Base-by-base conservation (phyloP, 768 basidiomycete species). In the Pholiota molesta region DNA sequence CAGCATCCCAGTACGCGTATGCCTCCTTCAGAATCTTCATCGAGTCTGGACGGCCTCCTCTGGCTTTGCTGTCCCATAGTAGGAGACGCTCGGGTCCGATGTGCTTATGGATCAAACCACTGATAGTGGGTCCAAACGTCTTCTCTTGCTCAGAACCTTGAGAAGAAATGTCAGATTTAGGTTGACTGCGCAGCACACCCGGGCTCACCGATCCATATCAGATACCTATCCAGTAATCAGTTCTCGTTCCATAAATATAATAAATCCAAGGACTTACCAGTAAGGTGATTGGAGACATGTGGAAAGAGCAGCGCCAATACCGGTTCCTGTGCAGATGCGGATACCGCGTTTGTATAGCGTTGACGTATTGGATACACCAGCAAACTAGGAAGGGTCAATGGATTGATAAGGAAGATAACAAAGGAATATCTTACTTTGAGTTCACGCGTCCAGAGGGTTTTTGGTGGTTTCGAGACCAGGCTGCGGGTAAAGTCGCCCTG, bases 271-370 rank as follows among this genome's bases (percentile, higher is more conserved):
- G 44, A 74, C 81, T 69, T 67, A 89, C 89, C 89, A 90, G 74
- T 87, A 74, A 5, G 88, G 84, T 17, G 86, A 89, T 70, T 93
- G 89, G n/a, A 91, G 78, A 69, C 89, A 88, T 19, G 91, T 92
- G 19, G 90, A 86, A 42, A 93, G 82, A 3, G 89, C 90, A 42
- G 91, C 88, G 26, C 91, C 91, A 64, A 93, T 86, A 62, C 91
- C 91, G 11, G 91, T 92, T 39, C 91, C 91, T 0, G 91, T 93
- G 74, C 91, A 92, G 51, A 93, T 84, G 63, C 91, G 87, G 67
- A 93, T 89, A 19, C 91, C 91, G 58, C 89, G 86, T 65, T 81
- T 88, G 76, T 92, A 93, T n/a, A 93, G 75, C 3, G 82, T 85
- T 4, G 90, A 92, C 1, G 91, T 90, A 72, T 93, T 91, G 29